Conservation (phyloP, 1,284 basidiomycete genomes). For the Heliocybe sulcata region DNA sequence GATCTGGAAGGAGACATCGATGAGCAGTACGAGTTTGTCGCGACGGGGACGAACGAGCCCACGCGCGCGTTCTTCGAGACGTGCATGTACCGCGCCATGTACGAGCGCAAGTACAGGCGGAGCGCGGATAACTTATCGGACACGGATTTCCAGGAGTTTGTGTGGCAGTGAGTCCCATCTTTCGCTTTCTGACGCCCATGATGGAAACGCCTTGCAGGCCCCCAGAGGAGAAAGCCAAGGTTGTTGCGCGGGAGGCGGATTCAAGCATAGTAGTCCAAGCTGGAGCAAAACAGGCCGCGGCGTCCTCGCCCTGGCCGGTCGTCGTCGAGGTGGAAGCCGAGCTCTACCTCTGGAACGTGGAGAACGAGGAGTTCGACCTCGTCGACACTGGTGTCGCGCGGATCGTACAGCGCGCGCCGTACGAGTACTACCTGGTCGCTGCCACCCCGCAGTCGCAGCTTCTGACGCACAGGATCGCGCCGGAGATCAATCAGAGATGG, state of each 20-base stretch:
- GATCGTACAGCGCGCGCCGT: slow-evolving; percentile 52
- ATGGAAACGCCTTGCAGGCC: slow-evolving; percentile 10
- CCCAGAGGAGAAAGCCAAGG: slow-evolving; percentile 12
- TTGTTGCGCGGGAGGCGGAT: not conserved
- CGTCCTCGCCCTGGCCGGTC: slow-evolving; percentile 17
- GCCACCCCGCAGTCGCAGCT: slow-evolving; percentile 41
- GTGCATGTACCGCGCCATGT: slow-evolving; percentile 92
- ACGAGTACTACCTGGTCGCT: slow-evolving; percentile 60
- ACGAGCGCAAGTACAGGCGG: slow-evolving; percentile 79
- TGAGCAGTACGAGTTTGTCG: slow-evolving; percentile 80
- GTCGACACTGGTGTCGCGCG: slow-evolving; percentile 71
- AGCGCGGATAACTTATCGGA: slow-evolving; percentile 68
- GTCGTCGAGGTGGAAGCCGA: slow-evolving; percentile 40
- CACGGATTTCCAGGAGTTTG: slow-evolving; percentile 67
- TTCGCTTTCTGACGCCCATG: not conserved
- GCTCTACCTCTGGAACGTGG: slow-evolving; percentile 72
- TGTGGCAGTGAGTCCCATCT: slow-evolving; percentile 56
- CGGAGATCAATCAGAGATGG: slow-evolving; percentile 76
- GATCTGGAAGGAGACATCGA: slow-evolving; percentile 81
- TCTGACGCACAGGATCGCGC: slow-evolving; percentile 53
- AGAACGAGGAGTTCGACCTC: slow-evolving; percentile 61
- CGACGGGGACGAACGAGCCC: slow-evolving; percentile 73
- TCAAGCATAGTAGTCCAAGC: slow-evolving; percentile 4
- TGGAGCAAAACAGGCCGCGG: slow-evolving; percentile 8
- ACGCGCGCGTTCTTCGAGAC: slow-evolving; percentile 87